Percentiles rank a stretch among this genome's conserved stretches.
These are phyloP conservation scores for Pseudocercospora eumusae DNA, from an alignment of 2,329 filamentous ascomycete genomes.

Conservation along the genomic window DNA sequence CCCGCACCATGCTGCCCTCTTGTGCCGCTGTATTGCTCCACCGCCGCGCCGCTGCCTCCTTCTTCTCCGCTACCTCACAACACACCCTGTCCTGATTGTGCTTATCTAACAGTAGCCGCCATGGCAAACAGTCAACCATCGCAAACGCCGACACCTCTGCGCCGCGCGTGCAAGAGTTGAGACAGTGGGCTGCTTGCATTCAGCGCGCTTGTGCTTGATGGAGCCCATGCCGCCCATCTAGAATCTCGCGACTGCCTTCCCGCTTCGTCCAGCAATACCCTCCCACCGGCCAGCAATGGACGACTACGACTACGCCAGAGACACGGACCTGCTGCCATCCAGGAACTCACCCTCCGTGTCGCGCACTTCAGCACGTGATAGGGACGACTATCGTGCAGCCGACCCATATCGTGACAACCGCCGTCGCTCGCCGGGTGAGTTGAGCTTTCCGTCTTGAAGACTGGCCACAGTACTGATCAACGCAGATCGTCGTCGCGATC, in stretches of 20 bases:
- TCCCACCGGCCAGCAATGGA: slow-evolving; percentile 27
- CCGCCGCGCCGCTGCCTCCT: slow-evolving; percentile 34
- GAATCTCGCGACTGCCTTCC: slow-evolving; percentile 5
- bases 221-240: slow-evolving; percentile 20
- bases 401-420: slow-evolving; percentile 35
- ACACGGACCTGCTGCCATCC: slow-evolving; percentile 11
- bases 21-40: slow-evolving; percentile 22
- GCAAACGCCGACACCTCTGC: slow-evolving; percentile 6
- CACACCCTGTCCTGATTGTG: slow-evolving; percentile 26
- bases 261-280: neutral
- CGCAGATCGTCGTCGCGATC: slow-evolving; percentile 47
- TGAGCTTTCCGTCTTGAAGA: neutral
- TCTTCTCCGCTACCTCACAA: slow-evolving; percentile 31
- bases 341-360: slow-evolving; percentile 20
- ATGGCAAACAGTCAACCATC: slow-evolving; percentile 34
- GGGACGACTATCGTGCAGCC: slow-evolving; percentile 33
- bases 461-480: slow-evolving; percentile 9
- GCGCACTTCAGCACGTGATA: slow-evolving; percentile 26
- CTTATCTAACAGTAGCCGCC: slow-evolving; percentile 33
- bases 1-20: slow-evolving; percentile 16
- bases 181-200: slow-evolving; percentile 2
- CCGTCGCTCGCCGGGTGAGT: slow-evolving; percentile 36
- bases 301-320: slow-evolving; percentile 26
- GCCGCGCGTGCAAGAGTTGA: too few species aligned
- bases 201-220: slow-evolving; percentile 21